Evolutionary conservation across 139 green algal genomes (phyloP), one percentile per base, ranked within the genome.

Genomic region (Asterochloris erici): DNA sequence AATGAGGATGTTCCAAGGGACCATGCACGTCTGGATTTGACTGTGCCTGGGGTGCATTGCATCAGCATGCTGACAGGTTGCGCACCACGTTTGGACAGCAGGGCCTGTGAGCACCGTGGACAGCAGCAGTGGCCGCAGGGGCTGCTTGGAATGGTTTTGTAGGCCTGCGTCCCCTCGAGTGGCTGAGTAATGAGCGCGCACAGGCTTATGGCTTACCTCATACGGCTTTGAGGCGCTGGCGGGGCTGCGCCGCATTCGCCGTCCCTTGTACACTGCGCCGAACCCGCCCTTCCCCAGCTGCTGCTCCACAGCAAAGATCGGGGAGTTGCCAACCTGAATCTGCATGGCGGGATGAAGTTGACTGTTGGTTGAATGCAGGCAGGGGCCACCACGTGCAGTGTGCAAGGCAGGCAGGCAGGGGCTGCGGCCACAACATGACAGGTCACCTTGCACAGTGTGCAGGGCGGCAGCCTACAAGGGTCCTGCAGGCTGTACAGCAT

Each of bases 221-320:
- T 74, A 62, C 27, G 87, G 87, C 66, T 90, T 90, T 17, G 79
- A 27, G 23, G 92, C 83, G 84, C 95, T 95, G 14, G 90, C 87
- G 0, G 89, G 90, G 86, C 83, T 92, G 92, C 29, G 85, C 63
- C 15, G 90, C 84, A 81, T 24, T 0, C 93, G 87, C 0, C 88
- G 91, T 15, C 95, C 95, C 17, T 96, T 88, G 61, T 95, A 97
- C 0, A 98, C 95, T 86, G 97, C 94, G 0, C 95, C 95, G 79
- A 98, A 98, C 64, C 95, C 95, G 62, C 95, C 95, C 84, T 98
- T 98, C 28, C 95, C 95, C 23, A 98, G 89, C 75, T 93, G 93
- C 11, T 90, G 82, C 38, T 96, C 93, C 21, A 97, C 93, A 38
- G 86, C 82, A 83, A 97, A 98, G 77, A 94, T 92, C 9, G 95